These are phyloP conservation scores for Penicillium sp. DNA, from an alignment of 2,329 filamentous ascomycete genomes.

Conservation along the genomic window DNA sequence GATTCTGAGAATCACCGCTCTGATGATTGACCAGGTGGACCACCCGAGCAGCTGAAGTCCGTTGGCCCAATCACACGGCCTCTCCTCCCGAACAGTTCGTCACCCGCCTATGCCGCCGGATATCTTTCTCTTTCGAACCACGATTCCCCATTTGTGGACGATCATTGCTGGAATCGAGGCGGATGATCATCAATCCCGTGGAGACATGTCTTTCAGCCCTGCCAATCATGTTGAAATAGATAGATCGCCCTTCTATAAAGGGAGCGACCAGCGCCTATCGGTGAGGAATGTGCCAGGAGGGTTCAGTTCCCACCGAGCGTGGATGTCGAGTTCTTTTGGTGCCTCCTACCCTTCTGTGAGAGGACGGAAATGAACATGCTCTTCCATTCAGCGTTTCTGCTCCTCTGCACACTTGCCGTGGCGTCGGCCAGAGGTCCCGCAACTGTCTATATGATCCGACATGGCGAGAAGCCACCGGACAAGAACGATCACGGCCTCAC, in stretches of 20 bases:
- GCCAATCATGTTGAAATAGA: not conserved
- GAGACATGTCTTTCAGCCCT: not conserved
- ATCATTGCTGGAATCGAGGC: conserved; percentile 5
- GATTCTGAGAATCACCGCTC: not conserved
- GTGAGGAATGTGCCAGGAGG: not conserved
- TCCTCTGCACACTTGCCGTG: not conserved
- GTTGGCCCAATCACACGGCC: conserved; percentile 8
- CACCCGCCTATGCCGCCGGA: not conserved
- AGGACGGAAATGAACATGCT: not conserved
- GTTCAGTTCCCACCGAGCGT: not conserved
- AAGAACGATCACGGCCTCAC: conserved; percentile 23
- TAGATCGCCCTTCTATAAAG: conserved; percentile 1
- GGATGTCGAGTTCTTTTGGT: not conserved
- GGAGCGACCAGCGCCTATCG: not conserved
- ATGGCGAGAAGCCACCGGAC: conserved; percentile 28
- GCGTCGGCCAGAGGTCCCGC: conserved; percentile 11
- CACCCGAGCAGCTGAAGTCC: not conserved
- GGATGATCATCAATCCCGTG: not conserved
- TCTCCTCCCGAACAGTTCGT: conserved; percentile 1
- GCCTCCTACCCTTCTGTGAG: not conserved
- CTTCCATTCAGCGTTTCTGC: conserved; percentile 1
- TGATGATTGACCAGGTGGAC: conserved; percentile 1
- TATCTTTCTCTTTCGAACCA: not conserved
- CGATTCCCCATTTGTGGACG: not conserved
- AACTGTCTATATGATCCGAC: conserved; percentile 29